Evolutionary conservation across 2,329 filamentous ascomycete species (phyloP).

Genomic region (Colletotrichum falcatum): DNA sequence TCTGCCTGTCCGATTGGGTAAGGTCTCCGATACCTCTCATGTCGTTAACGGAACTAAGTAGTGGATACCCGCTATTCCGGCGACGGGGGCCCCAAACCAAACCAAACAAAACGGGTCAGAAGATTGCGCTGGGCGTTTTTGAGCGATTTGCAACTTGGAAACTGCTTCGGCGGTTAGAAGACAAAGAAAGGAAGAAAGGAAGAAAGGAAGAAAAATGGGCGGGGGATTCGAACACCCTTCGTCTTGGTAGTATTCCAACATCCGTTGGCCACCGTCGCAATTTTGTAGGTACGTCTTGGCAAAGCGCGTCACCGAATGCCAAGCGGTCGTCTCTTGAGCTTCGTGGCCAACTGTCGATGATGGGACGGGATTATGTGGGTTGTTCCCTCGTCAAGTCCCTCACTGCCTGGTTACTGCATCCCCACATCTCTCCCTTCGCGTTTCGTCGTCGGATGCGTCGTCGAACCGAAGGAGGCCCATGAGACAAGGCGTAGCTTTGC

Average conservation of each 20-base stretch:
- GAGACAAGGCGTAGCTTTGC: neutral
- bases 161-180: neutral
- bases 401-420: neutral
- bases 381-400: neutral
- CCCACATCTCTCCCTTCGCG: neutral
- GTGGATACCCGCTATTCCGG: conserved; percentile 35
- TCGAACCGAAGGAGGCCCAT: neutral
- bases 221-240: conserved; percentile 3
- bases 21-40: conserved; percentile 33
- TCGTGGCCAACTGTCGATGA: neutral
- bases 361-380: neutral
- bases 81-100: conserved; percentile 27
- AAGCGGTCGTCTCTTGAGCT: conserved; percentile 27
- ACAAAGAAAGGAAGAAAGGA: neutral
- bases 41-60: conserved; percentile 36
- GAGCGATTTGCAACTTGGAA: conserved; percentile 5
- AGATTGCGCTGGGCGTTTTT: conserved; percentile 29
- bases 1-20: conserved; percentile 31
- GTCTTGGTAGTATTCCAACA: conserved; percentile 20
- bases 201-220: conserved; percentile 5
- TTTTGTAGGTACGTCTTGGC: conserved; percentile 22
- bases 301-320: conserved; percentile 17
- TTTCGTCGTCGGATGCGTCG: neutral
- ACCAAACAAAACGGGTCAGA: conserved; percentile 27
- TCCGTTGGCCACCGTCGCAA: conserved; percentile 19